phyloP scores from a whole-genome alignment of 106 monocot genomes.

The Phalaenopsis equestris region DNA sequence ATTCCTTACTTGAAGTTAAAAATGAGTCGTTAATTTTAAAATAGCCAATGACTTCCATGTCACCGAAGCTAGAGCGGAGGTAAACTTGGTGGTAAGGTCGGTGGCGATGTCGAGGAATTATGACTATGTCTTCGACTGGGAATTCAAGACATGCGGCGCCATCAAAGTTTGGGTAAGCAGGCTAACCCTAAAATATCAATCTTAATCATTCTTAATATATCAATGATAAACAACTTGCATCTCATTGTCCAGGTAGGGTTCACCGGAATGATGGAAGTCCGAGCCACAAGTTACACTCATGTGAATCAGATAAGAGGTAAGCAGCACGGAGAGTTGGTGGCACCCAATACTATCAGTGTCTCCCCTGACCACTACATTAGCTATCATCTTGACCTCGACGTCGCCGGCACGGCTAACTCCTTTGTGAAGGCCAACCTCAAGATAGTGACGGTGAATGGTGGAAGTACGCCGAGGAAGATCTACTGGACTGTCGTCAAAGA shows the following conservation, averaged over 20 bases:
- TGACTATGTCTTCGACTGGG: constrained; percentile 74
- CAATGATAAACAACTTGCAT: too few species aligned
- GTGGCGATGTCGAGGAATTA: constrained; percentile 50
- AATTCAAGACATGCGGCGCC: constrained; percentile 62
- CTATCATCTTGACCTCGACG: constrained; percentile 61
- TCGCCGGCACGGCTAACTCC: constrained; percentile 51
- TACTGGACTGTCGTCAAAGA: constrained; percentile 55
- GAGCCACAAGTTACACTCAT: constrained; percentile 35
- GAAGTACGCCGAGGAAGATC: constrained; percentile 30
- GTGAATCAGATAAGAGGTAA: constrained; percentile 26
- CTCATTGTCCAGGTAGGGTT: constrained; percentile 25
- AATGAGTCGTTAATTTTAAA: too few species aligned
- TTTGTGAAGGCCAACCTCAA: constrained; percentile 36
- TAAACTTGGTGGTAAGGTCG: constrained; percentile 70
- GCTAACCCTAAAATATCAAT: too few species aligned
- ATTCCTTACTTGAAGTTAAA: too few species aligned
- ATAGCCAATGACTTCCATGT: constrained; percentile 11
- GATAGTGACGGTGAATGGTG: constrained; percentile 9
- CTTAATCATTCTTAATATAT: too few species aligned
- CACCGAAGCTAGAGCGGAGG: constrained; percentile 46
- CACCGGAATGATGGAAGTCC: constrained; percentile 50
- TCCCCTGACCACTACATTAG: constrained; percentile 70
- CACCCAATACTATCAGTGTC: constrained; percentile 38
- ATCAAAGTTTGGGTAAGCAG: constrained; percentile 40
- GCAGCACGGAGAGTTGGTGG: constrained; percentile 39